Evolutionary conservation across 495 filamentous ascomycete species (phyloP).

Genomic region (Oleoguttula mirabilis): DNA sequence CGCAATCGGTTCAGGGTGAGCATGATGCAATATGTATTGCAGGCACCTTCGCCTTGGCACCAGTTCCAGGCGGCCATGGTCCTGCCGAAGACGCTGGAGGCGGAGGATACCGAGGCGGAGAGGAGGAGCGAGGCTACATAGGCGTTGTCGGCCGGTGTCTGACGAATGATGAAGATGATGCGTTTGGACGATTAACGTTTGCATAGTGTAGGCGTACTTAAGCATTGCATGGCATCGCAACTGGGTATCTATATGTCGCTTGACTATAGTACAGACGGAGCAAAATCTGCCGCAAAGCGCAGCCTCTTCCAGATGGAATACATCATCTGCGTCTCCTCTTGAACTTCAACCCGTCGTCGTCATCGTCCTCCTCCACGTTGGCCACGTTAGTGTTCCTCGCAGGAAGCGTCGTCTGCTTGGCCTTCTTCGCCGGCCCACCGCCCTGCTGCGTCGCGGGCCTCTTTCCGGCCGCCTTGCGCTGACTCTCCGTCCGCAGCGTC

Average conservation of each 20-base stretch:
- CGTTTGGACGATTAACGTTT: not conserved
- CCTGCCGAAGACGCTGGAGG: conserved; percentile 14
- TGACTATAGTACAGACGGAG: not conserved
- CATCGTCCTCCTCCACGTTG: conserved; percentile 30
- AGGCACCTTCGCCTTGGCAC: conserved; percentile 65
- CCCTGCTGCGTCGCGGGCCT: conserved; percentile 25
- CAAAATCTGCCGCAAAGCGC: not conserved
- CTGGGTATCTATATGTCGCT: too few relatives aligned
- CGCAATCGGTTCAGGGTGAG: conserved; percentile 91
- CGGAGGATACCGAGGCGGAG: conserved; percentile 10
- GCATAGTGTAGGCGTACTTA: too few relatives aligned
- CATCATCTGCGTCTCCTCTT: conserved; percentile 38
- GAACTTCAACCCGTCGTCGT: conserved; percentile 48
- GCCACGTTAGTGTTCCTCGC: conserved; percentile 19
- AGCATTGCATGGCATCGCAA: too few relatives aligned
- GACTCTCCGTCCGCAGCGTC: conserved; percentile 16
- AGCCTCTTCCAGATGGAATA: too few relatives aligned
- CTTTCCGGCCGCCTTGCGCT: conserved; percentile 20
- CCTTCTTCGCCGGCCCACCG: conserved; percentile 33
- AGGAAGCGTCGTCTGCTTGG: conserved; percentile 35
- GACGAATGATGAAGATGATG: conserved; percentile 1
- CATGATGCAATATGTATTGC: conserved; percentile 83
- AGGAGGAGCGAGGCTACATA: not conserved
- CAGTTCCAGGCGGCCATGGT: conserved; percentile 43
- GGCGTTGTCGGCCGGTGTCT: not conserved